Evolutionary conservation across 352 stramenopile species (phyloP).

Genomic region (Thalassiosira allenii): DNA sequence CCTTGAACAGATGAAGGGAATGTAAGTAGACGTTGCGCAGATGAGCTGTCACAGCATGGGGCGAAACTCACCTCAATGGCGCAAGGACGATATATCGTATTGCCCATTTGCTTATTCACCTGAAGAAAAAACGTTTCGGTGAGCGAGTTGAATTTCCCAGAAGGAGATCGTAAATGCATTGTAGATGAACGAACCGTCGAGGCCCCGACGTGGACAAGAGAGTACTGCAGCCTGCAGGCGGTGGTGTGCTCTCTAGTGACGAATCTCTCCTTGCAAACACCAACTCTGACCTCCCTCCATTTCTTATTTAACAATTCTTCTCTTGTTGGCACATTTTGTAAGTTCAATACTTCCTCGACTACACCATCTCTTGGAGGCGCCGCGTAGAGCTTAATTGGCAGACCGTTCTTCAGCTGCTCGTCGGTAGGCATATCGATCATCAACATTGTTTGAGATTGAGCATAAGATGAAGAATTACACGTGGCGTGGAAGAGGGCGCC

Average conservation of each 20-base stretch:
- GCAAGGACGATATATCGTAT: neutral
- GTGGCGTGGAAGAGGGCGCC: constrained; percentile 48
- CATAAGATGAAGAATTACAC: constrained; percentile 29
- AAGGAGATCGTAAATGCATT: no score
- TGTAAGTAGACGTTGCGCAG: no score
- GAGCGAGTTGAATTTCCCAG: no score
- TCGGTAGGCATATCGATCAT: constrained; percentile 14
- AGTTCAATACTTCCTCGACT: constrained; percentile 13
- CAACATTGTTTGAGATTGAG: constrained; percentile 15
- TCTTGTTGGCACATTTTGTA: neutral
- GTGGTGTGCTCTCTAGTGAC: neutral
- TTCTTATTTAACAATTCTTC: neutral
- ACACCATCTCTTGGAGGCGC: neutral
- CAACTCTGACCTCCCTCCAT: constrained; percentile 20
- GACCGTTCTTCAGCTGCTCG: neutral
- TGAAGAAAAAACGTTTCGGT: no score
- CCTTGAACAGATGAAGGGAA: no score
- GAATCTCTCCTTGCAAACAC: neutral
- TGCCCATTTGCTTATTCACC: constrained; percentile 32
- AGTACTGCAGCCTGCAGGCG: constrained; percentile 8
- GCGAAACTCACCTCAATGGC: constrained; percentile 21
- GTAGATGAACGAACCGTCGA: no score
- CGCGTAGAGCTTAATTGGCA: neutral
- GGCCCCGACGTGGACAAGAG: constrained; percentile 22
- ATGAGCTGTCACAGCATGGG: no score